Conservation (phyloP, 192 early-diverging fungal species). For the Backusella circina region DNA sequence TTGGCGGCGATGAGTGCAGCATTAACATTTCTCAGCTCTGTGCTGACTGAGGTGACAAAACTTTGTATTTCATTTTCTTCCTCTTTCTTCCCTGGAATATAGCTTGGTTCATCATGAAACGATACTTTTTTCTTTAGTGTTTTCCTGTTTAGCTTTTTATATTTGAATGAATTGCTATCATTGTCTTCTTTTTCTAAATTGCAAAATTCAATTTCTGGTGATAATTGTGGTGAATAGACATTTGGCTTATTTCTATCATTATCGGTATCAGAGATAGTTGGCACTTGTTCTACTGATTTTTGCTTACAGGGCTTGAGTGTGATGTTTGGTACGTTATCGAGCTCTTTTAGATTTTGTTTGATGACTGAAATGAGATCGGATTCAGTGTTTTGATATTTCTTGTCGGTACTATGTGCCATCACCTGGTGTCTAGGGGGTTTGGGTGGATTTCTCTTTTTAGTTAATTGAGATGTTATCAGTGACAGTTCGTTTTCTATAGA, state of each 20-base stretch:
- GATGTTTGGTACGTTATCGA: neutral
- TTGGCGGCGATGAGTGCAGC: neutral
- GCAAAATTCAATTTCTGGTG: neutral
- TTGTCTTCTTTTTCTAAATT: neutral
- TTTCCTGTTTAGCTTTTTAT: neutral
- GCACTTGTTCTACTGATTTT: neutral
- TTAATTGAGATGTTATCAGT: neutral
- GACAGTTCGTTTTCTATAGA: neutral
- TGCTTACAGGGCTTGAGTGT: neutral
- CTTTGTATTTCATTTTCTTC: neutral
- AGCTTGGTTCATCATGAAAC: neutral
- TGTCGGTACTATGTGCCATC: neutral
- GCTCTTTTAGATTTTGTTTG: neutral
- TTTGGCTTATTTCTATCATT: neutral
- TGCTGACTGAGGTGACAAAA: neutral
- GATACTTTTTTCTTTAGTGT: slow-evolving; percentile 9
- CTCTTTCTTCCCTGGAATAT: neutral
- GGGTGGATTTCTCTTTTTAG: neutral
- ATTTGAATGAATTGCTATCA: neutral
- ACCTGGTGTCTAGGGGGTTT: neutral
- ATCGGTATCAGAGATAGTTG: neutral
- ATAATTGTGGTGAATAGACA: slow-evolving; percentile 8
- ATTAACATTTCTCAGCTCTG: neutral
- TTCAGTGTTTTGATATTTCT: neutral
- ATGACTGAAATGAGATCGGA: neutral